Evolutionary conservation across 2,329 filamentous ascomycete genomes (phyloP).

Genomic region (Exophiala aquamarina): DNA sequence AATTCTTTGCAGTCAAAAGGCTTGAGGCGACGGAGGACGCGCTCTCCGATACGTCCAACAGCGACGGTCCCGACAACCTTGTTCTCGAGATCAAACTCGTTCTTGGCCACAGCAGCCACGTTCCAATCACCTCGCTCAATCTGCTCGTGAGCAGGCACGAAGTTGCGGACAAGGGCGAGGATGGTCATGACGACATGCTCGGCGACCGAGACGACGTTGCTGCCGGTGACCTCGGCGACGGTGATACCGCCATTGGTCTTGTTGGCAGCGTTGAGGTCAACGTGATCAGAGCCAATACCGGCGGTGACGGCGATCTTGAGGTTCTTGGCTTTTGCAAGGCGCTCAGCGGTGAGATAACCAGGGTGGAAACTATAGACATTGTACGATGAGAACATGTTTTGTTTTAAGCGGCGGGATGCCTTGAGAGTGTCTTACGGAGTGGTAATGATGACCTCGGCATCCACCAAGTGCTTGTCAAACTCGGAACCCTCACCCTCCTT

Average conservation of each 20-base stretch:
- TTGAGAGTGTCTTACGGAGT: conserved; percentile 67
- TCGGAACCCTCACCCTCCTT: conserved; percentile 92
- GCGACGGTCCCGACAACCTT: conserved; percentile 98
- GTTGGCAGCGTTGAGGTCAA: conserved; percentile 96
- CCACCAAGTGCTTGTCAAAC: conserved; percentile 93
- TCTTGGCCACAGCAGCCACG: conserved; percentile 93
- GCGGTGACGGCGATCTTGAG: conserved; percentile 96
- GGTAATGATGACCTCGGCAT: conserved; percentile 98
- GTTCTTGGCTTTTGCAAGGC: conserved; percentile 96
- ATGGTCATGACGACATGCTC: conserved; percentile 99
- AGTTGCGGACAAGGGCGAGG: conserved; percentile 93
- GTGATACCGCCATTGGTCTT: conserved; percentile 97
- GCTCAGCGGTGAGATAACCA: conserved; percentile 94
- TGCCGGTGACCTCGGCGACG: conserved; percentile 95
- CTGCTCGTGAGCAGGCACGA: conserved; percentile 94
- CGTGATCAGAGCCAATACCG: conserved; percentile 97
- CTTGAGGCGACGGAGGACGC: conserved; percentile 93
- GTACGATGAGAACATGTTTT: conserved; percentile 7
- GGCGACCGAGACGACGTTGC: conserved; percentile 96
- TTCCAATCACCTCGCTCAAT: conserved; percentile 89
- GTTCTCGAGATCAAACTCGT: conserved; percentile 95
- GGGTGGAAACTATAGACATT: conserved; percentile 78
- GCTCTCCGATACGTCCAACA: conserved; percentile 96
- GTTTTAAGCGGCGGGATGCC: neutral
- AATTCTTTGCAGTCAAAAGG: conserved; percentile 99